These are phyloP conservation scores for Yamadazyma songkhlaensis DNA, from an alignment of 1,139 yeast genomes.

Conservation along the genomic window DNA sequence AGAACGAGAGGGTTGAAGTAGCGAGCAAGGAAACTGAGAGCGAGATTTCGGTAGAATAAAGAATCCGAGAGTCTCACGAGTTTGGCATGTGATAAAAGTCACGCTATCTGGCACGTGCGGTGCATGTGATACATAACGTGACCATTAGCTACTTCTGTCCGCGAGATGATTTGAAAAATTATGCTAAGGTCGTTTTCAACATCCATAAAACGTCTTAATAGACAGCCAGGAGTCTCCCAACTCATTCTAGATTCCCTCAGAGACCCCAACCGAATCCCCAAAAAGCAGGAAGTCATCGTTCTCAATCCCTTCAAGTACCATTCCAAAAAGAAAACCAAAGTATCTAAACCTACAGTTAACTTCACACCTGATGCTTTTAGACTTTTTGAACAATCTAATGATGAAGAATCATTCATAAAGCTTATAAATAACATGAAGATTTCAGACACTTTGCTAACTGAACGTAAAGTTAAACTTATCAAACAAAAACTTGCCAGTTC, in stretches of 20 bases:
- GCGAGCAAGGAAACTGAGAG: no score
- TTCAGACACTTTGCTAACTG: conserved; percentile 7
- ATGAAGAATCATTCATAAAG: conserved; percentile 7
- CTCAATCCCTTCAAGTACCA: conserved; percentile 2
- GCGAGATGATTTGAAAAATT: conserved; percentile 2
- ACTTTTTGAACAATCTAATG: conserved; percentile 1
- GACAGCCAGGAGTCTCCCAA: conserved; percentile 6
- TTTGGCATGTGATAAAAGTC: no score
- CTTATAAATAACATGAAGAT: conserved; percentile 10
- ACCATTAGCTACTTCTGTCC: not conserved
- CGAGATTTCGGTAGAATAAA: no score
- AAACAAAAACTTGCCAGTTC: conserved; percentile 13
- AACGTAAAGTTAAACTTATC: conserved; percentile 7
- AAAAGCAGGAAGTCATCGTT: conserved; percentile 5
- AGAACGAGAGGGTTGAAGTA: no score
- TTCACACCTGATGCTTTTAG: not conserved
- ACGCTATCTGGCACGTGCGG: no score
- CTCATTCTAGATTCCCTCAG: conserved; percentile 18
- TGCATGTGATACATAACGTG: not conserved
- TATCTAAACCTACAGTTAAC: not conserved
- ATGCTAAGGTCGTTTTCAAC: conserved; percentile 1
- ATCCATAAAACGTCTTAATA: not conserved
- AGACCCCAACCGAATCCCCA: conserved; percentile 11
- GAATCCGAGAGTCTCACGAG: no score
- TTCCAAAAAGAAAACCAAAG: not conserved